A percentile compares a stretch with the other conserved stretches of the same genome.
Conservation (phyloP, 2,329 filamentous ascomycete species). For the Aspergillus quadricinctus region DNA sequence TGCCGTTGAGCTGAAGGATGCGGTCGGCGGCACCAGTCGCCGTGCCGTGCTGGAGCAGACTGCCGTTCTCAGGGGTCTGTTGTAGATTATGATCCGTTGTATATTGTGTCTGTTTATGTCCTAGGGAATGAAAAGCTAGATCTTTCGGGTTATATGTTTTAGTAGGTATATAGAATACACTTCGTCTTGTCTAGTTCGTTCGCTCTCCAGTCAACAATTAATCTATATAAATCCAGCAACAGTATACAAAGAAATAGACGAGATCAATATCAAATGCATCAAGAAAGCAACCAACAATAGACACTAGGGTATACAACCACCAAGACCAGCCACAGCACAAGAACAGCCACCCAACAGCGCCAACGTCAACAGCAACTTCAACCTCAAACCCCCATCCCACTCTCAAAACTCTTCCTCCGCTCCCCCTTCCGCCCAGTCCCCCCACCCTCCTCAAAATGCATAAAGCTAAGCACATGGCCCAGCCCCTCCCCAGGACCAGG, state of each 20-base stretch:
- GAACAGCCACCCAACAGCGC: neutral
- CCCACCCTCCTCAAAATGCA: constrained; percentile 16
- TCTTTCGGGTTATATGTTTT: neutral
- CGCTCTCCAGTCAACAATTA: neutral
- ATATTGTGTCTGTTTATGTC: neutral
- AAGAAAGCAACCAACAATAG: neutral
- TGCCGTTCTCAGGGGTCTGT: constrained; percentile 53
- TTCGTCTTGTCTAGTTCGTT: neutral
- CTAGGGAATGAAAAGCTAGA: neutral
- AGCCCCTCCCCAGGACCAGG: neutral
- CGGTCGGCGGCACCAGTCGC: constrained; percentile 74
- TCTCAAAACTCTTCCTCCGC: neutral
- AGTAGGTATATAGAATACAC: neutral
- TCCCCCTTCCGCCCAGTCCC: neutral
- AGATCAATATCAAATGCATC: neutral
- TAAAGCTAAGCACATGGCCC: constrained; percentile 23
- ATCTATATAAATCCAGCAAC: neutral
- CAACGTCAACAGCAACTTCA: neutral
- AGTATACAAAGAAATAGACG: neutral
- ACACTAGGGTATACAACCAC: neutral
- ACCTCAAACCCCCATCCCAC: neutral
- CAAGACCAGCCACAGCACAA: neutral
- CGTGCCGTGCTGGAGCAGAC: constrained; percentile 66
- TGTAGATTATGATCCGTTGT: constrained; percentile 29
- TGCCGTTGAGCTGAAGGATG: constrained; percentile 73